A percentile compares a stretch with the other conserved stretches of the same genome.
Conservation (phyloP, 805 yeast genomes). For the Kockiozyma suomiensis region DNA sequence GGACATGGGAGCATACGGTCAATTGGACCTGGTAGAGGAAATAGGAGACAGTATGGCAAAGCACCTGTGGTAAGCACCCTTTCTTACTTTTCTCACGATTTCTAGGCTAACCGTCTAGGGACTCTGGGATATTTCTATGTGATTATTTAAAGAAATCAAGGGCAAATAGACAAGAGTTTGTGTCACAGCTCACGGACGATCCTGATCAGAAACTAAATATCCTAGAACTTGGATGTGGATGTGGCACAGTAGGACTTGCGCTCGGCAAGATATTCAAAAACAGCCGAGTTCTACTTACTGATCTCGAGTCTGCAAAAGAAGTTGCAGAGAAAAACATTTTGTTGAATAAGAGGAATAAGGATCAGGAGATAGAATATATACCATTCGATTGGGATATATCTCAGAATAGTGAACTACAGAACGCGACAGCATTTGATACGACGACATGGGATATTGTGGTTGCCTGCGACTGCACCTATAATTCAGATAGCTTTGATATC, state of each 20-base stretch:
- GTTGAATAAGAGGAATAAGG: slow-evolving; percentile 28
- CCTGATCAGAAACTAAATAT: slow-evolving; percentile 31
- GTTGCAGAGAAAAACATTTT: slow-evolving; percentile 44
- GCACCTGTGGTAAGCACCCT: slow-evolving; percentile 52
- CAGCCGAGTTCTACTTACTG: slow-evolving; percentile 42
- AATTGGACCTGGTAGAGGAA: slow-evolving; percentile 42
- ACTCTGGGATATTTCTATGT: slow-evolving; percentile 28
- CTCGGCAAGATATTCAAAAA: slow-evolving; percentile 36
- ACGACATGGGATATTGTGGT: slow-evolving; percentile 45
- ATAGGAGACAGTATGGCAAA: slow-evolving; percentile 48
- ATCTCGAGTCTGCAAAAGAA: slow-evolving; percentile 46
- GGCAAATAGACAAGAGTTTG: background rate
- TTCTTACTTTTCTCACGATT: slow-evolving; percentile 32
- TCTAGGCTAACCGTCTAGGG: slow-evolving; percentile 10
- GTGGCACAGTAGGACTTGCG: slow-evolving; percentile 47
- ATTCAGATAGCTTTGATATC: slow-evolving; percentile 46
- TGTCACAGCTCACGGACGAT: background rate
- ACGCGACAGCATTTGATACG: slow-evolving; percentile 37
- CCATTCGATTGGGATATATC: slow-evolving; percentile 47
- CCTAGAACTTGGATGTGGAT: slow-evolving; percentile 50
- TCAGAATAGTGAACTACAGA: slow-evolving; percentile 15
- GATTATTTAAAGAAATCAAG: background rate
- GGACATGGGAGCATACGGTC: background rate
- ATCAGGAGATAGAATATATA: slow-evolving; percentile 36
- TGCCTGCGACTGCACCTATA: slow-evolving; percentile 50